Conservation (phyloP, 2,329 filamentous ascomycete species). For the Colletotrichum scovillei region DNA sequence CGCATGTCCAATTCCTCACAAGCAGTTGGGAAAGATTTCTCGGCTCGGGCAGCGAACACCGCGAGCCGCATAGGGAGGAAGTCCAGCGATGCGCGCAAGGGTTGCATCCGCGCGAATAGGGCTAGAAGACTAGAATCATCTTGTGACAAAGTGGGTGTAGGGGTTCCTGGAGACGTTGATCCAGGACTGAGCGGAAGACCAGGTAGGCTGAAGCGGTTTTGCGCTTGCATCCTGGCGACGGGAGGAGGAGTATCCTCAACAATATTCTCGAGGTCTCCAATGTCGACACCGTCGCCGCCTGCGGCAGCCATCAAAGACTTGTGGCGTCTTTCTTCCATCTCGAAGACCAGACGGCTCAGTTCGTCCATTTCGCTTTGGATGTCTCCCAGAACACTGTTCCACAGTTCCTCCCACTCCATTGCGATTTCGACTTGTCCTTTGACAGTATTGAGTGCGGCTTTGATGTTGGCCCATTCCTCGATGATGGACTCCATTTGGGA, state of each 20-base stretch:
- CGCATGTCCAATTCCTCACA: conserved; percentile 88
- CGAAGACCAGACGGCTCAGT: conserved; percentile 85
- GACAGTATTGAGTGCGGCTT: conserved; percentile 79
- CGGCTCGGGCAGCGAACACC: conserved; percentile 84
- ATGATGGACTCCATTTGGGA: conserved; percentile 91
- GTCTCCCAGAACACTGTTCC: conserved; percentile 92
- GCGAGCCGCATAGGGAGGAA: conserved; percentile 95
- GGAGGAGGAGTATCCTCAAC: conserved; percentile 83
- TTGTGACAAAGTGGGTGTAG: conserved; percentile 69
- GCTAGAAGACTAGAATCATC: conserved; percentile 91
- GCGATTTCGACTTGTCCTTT: conserved; percentile 95
- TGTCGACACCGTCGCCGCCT: conserved; percentile 76
- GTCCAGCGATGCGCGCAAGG: conserved; percentile 89
- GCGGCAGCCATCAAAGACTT: conserved; percentile 75
- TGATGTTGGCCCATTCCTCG: conserved; percentile 85
- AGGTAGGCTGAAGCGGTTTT: conserved; percentile 76
- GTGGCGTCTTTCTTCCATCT: conserved; percentile 97
- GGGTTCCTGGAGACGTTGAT: conserved; percentile 65
- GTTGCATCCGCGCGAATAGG: conserved; percentile 95
- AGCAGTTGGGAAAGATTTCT: conserved; percentile 85
- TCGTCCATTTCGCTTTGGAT: conserved; percentile 89
- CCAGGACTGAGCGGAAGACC: conserved; percentile 70
- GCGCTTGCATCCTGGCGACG: conserved; percentile 61
- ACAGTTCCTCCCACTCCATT: conserved; percentile 99
- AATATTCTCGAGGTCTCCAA: conserved; percentile 92